These are phyloP conservation scores for Pichia paraexigua DNA, from an alignment of 805 yeast species.

Conservation along the genomic window DNA sequence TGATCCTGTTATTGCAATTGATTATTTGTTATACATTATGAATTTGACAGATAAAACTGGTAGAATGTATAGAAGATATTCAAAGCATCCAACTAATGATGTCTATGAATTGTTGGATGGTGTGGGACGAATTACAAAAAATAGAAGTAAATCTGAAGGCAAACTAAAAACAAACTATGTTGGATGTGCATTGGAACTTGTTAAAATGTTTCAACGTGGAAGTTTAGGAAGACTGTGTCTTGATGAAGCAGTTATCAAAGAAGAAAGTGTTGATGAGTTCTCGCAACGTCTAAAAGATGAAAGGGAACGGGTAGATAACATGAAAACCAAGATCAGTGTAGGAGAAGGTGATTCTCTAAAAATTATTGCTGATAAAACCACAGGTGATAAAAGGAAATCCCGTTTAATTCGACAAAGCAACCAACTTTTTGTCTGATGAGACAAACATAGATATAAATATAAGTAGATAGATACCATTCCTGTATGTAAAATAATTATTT, in stretches of 20 bases:
- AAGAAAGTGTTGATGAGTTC: slow-evolving; percentile 6
- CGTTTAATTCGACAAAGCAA: slow-evolving; percentile 1
- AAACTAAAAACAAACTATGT: slow-evolving; percentile 37
- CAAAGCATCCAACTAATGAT: slow-evolving; percentile 63
- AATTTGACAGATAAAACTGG: slow-evolving; percentile 54
- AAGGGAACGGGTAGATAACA: slow-evolving; percentile 9
- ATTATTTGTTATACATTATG: slow-evolving; percentile 66
- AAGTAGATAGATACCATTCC: not conserved
- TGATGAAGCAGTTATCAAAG: slow-evolving; percentile 17
- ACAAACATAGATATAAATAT: not conserved
- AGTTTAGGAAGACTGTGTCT: slow-evolving; percentile 29
- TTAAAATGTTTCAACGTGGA: slow-evolving; percentile 55
- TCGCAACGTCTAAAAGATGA: slow-evolving; percentile 10
- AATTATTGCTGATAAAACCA: not conserved
- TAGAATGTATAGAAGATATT: slow-evolving; percentile 36
- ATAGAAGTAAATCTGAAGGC: slow-evolving; percentile 21
- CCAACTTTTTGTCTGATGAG: not conserved
- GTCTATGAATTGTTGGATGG: slow-evolving; percentile 46
- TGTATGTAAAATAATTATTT: not conserved
- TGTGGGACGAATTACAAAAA: slow-evolving; percentile 35
- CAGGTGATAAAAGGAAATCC: not conserved
- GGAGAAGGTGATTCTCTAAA: not conserved
- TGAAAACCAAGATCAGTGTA: slow-evolving; percentile 1
- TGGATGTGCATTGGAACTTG: slow-evolving; percentile 59
- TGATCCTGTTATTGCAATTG: slow-evolving; percentile 83